Evolutionary conservation across 257 asterid genomes (phyloP).

Genomic region (Coffea eugenioides): DNA sequence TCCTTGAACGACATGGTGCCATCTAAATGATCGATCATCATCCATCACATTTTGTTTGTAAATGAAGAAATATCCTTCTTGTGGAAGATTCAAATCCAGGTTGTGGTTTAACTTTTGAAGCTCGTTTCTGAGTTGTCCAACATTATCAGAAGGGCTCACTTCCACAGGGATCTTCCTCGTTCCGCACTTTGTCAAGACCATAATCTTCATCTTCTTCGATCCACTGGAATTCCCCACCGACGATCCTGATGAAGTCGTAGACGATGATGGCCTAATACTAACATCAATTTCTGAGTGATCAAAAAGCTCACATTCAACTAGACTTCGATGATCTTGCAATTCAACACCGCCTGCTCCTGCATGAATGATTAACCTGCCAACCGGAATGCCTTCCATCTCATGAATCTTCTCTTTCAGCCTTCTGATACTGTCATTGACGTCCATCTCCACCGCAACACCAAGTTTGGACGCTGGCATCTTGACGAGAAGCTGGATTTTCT

Average conservation of each 20-base stretch:
- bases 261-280: conserved; percentile 19
- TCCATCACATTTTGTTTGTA: conserved; percentile 68
- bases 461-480: conserved; percentile 36
- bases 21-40: conserved; percentile 61
- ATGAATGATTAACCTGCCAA: conserved; percentile 19
- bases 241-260: conserved; percentile 26
- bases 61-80: conserved; percentile 63
- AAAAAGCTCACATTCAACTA: conserved; percentile 31
- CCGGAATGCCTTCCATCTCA: conserved; percentile 36
- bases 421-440: conserved; percentile 32
- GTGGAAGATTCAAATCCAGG: conserved; percentile 44
- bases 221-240: conserved; percentile 5
- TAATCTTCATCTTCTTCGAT: conserved; percentile 30
- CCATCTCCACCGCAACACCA: conserved; percentile 30
- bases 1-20: conserved; percentile 64
- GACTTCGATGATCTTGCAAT: conserved; percentile 35
- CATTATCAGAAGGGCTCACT: conserved; percentile 41
- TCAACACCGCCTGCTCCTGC: conserved; percentile 48
- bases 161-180: conserved; percentile 45
- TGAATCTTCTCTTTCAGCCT: conserved; percentile 52
- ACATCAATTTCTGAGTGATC: conserved; percentile 44
- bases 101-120: conserved; percentile 37
- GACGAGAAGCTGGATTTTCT: conserved; percentile 36
- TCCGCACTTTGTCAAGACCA: conserved; percentile 31
- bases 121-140: conserved; percentile 48